Evolutionary conservation across 2,329 filamentous ascomycete species (phyloP).

Genomic region (Pseudofabraea citricarpa): DNA sequence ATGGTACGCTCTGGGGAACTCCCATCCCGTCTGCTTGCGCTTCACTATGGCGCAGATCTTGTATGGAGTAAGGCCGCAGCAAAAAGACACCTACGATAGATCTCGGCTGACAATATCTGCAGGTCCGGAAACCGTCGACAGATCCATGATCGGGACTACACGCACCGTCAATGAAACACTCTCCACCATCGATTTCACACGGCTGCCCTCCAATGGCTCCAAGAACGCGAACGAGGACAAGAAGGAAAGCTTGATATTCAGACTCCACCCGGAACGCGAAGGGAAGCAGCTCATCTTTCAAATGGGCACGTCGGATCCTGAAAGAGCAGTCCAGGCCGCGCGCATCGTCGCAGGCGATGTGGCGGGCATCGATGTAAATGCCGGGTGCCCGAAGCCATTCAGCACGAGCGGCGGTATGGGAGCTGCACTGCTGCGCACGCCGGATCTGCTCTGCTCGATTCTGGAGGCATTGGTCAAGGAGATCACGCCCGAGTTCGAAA

Average conservation of each 20-base stretch:
- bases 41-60: constrained; percentile 93
- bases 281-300: constrained; percentile 78
- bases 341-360: constrained; percentile 82
- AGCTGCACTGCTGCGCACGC: constrained; percentile 79
- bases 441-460: constrained; percentile 79
- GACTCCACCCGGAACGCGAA: constrained; percentile 75
- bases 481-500: constrained; percentile 71
- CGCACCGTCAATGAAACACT: constrained; percentile 72
- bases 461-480: constrained; percentile 76
- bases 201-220: constrained; percentile 65
- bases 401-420: constrained; percentile 94
- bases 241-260: constrained; percentile 71
- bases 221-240: constrained; percentile 49
- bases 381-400: constrained; percentile 97
- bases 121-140: constrained; percentile 93
- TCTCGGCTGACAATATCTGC: not conserved
- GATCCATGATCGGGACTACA: constrained; percentile 81
- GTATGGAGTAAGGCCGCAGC: constrained; percentile 90
- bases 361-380: constrained; percentile 92
- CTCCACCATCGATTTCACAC: constrained; percentile 79
- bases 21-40: constrained; percentile 78
- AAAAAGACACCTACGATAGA: no score
- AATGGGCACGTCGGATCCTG: constrained; percentile 81
- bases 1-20: constrained; percentile 98
- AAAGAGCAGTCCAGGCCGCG: constrained; percentile 78